Percentiles rank a stretch among this genome's conserved stretches.
Conservation (phyloP, 805 yeast genomes). For the Kluyveromyces dobzhanskii region DNA sequence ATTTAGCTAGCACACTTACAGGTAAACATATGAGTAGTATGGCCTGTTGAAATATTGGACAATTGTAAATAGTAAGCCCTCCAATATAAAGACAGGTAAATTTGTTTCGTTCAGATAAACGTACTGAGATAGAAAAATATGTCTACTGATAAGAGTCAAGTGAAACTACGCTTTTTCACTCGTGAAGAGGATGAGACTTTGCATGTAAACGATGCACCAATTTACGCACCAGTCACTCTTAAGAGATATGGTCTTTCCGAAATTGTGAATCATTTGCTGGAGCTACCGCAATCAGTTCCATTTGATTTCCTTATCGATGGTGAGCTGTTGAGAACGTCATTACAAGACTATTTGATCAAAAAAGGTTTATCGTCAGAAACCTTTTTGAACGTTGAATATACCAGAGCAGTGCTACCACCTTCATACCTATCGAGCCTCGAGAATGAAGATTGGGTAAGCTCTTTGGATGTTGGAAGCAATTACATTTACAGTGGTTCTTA, state of each 20-base stretch:
- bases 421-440: conserved; percentile 77
- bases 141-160: conserved; percentile 45
- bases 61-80: too few species aligned
- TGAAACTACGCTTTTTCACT: conserved; percentile 77
- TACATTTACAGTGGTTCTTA: conserved; percentile 79
- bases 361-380: conserved; percentile 81
- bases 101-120: not conserved
- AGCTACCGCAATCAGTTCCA: conserved; percentile 60
- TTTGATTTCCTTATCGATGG: conserved; percentile 91
- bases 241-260: conserved; percentile 91
- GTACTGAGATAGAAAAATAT: conserved; percentile 1
- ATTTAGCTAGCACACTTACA: too few species aligned
- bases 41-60: too few species aligned
- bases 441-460: conserved; percentile 94
- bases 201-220: conserved; percentile 70
- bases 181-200: conserved; percentile 70
- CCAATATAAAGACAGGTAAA: too few species aligned
- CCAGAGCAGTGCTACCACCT: conserved; percentile 92
- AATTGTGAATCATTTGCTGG: conserved; percentile 81
- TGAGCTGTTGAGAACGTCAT: conserved; percentile 63
- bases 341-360: conserved; percentile 67
- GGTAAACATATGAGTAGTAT: too few species aligned
- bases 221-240: conserved; percentile 77
- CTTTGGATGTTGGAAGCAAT: conserved; percentile 36
- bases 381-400: conserved; percentile 74